Conservation (phyloP, 192 early-diverging fungal species). For the Mortierella antarctica region DNA sequence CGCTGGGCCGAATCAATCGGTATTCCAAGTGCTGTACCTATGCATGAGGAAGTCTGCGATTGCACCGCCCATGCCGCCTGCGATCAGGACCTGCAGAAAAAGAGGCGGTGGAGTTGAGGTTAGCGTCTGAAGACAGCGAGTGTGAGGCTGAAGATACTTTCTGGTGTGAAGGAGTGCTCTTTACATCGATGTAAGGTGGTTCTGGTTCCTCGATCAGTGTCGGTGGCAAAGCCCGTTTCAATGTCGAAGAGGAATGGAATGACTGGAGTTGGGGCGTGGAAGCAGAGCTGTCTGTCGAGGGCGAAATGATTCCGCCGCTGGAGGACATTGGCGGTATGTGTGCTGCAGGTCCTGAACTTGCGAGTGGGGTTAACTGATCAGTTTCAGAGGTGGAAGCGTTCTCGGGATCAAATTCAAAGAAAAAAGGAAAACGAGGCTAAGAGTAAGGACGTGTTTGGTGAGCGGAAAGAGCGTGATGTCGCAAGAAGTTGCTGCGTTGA, state of each 20-base stretch:
- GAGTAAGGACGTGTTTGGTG: background rate
- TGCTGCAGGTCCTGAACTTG: background rate
- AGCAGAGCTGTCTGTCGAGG: constrained; percentile 14
- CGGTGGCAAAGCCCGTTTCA: constrained; percentile 36
- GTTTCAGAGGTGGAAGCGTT: no score
- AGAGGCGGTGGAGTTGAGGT: background rate
- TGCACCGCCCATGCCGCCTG: constrained; percentile 62
- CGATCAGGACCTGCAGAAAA: constrained; percentile 52
- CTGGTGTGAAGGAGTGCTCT: background rate
- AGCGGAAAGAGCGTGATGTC: background rate
- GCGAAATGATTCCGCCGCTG: constrained; percentile 23
- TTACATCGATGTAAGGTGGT: constrained; percentile 43
- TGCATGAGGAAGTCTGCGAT: constrained; percentile 67
- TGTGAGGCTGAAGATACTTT: background rate
- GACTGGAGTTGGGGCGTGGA: constrained; percentile 32
- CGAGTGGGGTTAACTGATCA: no score
- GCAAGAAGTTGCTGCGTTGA: background rate
- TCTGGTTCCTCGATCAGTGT: constrained; percentile 8
- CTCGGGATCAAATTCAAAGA: background rate
- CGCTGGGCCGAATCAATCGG: no score
- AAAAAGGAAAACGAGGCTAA: background rate
- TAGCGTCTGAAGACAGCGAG: background rate
- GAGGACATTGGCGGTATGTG: constrained; percentile 21
- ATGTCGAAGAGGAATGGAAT: constrained; percentile 20
- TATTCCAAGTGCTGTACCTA: constrained; percentile 46